Conservation (phyloP, 2,329 filamentous ascomycete genomes). For the Xylaria sp. region DNA sequence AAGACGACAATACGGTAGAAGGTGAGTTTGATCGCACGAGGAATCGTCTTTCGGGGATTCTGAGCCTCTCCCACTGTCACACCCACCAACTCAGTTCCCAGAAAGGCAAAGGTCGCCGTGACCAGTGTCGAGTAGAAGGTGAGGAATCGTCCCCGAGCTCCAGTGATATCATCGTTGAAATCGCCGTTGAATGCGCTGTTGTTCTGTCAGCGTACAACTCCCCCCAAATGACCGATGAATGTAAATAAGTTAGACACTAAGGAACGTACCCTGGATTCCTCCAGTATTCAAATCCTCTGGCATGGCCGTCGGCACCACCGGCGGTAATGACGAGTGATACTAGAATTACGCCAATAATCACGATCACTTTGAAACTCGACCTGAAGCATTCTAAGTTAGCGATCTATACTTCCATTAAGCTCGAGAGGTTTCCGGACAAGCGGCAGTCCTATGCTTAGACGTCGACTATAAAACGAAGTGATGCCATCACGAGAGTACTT, state of each 20-base stretch:
- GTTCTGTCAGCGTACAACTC: slow-evolving; percentile 4
- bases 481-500: slow-evolving; percentile 1
- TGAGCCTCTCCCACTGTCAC: slow-evolving; percentile 83
- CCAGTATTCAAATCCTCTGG: slow-evolving; percentile 75
- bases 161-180: slow-evolving; percentile 60
- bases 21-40: slow-evolving; percentile 80
- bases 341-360: slow-evolving; percentile 73
- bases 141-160: slow-evolving; percentile 63
- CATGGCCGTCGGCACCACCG: slow-evolving; percentile 71
- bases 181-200: slow-evolving; percentile 59
- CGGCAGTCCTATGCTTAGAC: background rate
- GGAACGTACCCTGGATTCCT: slow-evolving; percentile 62
- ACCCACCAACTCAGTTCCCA: slow-evolving; percentile 80
- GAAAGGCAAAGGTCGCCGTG: slow-evolving; percentile 81
- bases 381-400: slow-evolving; percentile 25
- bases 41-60: slow-evolving; percentile 80
- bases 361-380: slow-evolving; percentile 73
- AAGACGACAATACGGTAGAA: slow-evolving; percentile 86
- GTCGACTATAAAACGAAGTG: background rate
- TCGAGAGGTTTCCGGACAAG: too few relatives aligned
- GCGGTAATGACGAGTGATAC: slow-evolving; percentile 71
- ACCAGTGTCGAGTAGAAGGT: slow-evolving; percentile 78
- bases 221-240: background rate
- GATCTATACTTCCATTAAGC: background rate
- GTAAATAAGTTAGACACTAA: background rate